phyloP scores from a whole-genome alignment of 2,329 filamentous ascomycete species.

The Juglanconis juglandina region DNA sequence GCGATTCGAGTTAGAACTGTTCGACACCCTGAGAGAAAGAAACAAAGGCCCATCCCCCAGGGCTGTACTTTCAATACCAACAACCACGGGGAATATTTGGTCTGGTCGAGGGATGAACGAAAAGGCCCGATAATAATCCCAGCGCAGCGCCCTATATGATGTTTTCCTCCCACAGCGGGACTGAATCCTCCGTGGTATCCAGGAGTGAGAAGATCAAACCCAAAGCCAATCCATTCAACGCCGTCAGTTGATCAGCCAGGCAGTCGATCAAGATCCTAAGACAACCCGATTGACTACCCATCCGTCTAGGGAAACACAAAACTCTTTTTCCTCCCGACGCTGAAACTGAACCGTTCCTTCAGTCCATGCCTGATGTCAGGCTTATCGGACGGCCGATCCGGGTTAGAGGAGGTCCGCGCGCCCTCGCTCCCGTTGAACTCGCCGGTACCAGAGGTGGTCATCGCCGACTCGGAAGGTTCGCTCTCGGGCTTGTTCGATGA shows the following conservation, averaged over 20 bases:
- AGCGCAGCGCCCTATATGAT: no score
- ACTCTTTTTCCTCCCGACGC: conserved; percentile 62
- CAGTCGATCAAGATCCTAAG: background rate
- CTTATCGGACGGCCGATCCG: conserved; percentile 34
- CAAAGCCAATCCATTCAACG: background rate
- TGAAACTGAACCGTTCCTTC: conserved; percentile 23
- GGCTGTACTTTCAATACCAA: no score
- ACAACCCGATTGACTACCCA: conserved; percentile 7
- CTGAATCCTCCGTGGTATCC: no score
- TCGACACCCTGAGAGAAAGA: no score
- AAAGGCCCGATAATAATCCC: no score
- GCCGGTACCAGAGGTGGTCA: conserved; percentile 19
- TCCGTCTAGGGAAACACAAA: conserved; percentile 30
- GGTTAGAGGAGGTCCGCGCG: conserved; percentile 14
- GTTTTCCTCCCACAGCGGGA: no score
- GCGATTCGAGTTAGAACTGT: no score
- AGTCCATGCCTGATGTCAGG: conserved; percentile 38
- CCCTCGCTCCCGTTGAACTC: conserved; percentile 24
- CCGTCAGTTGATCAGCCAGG: background rate
- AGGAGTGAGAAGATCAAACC: no score
- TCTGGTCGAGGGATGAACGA: no score
- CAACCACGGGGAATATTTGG: no score
- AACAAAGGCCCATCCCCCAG: no score
- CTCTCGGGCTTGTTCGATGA: background rate
- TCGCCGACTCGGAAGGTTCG: conserved; percentile 4